These are phyloP conservation scores for Rhodamnia rubescens DNA, from an alignment of 345 rosid genomes.

Conservation along the genomic window DNA sequence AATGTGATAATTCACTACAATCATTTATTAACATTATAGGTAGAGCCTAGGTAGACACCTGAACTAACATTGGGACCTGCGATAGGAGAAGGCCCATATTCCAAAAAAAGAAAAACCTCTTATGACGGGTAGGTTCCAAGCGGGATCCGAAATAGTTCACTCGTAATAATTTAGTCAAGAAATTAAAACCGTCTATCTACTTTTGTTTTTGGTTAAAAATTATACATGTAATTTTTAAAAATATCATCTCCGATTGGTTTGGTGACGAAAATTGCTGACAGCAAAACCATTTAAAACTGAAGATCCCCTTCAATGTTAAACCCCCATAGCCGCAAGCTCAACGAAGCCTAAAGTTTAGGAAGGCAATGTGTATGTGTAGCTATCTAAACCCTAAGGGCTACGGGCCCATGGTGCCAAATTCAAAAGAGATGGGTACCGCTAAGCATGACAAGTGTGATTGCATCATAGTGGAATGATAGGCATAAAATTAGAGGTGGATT, in stretches of 20 bases:
- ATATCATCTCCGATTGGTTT: background rate
- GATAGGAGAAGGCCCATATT: no score
- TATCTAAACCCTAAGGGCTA: background rate
- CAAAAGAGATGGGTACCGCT: background rate
- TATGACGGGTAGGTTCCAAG: no score
- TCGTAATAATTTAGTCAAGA: background rate
- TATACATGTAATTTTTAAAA: fast-evolving
- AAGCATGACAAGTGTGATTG: no score
- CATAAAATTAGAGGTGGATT: no score
- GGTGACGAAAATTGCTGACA: background rate
- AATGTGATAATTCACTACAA: no score
- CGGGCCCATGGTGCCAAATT: background rate
- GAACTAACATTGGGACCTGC: no score
- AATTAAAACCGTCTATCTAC: background rate
- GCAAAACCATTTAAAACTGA: background rate
- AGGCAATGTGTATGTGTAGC: background rate
- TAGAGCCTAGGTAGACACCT: no score
- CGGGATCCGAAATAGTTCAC: no score
- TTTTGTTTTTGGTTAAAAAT: background rate
- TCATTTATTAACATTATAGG: no score
- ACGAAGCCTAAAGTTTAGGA: background rate
- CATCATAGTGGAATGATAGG: no score
- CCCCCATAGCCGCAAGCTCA: background rate
- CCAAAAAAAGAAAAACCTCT: no score
- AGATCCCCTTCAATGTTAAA: background rate